Evolutionary conservation across 306 rosid genomes (phyloP).

Genomic region (Cercis canadensis): DNA sequence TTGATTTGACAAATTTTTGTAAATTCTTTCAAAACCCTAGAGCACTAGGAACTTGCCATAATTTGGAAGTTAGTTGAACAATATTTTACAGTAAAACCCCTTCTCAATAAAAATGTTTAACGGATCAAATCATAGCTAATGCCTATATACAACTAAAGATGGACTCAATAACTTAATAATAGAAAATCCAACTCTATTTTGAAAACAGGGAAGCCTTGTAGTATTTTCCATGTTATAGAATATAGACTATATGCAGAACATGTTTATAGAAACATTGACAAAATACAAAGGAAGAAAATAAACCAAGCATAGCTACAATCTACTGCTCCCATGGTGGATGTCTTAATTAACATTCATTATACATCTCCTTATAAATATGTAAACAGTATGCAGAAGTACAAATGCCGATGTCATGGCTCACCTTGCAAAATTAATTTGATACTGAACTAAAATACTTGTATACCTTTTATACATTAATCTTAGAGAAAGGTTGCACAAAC

Average conservation of each 20-base stretch:
- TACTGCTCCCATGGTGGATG: too few relatives aligned
- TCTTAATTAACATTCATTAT: neutral
- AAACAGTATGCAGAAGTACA: neutral
- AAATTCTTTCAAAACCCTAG: neutral
- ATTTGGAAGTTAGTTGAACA: neutral
- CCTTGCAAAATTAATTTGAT: neutral
- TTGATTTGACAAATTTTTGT: neutral
- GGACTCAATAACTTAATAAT: neutral
- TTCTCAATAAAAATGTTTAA: neutral
- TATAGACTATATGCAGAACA: neutral
- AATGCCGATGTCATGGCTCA: neutral
- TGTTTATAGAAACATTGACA: neutral
- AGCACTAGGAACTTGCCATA: neutral
- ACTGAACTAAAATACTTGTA: neutral
- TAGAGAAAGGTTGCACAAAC: neutral
- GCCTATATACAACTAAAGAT: constrained; percentile 1
- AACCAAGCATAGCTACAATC: neutral
- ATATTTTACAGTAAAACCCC: neutral
- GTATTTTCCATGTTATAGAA: neutral
- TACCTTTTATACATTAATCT: neutral
- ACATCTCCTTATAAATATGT: neutral
- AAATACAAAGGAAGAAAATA: neutral
- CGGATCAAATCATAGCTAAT: neutral
- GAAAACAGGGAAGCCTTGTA: neutral
- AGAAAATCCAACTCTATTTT: neutral